Base-by-base conservation (phyloP, 1,139 yeast genomes). In the Magnusiomyces tetraspermus region DNA sequence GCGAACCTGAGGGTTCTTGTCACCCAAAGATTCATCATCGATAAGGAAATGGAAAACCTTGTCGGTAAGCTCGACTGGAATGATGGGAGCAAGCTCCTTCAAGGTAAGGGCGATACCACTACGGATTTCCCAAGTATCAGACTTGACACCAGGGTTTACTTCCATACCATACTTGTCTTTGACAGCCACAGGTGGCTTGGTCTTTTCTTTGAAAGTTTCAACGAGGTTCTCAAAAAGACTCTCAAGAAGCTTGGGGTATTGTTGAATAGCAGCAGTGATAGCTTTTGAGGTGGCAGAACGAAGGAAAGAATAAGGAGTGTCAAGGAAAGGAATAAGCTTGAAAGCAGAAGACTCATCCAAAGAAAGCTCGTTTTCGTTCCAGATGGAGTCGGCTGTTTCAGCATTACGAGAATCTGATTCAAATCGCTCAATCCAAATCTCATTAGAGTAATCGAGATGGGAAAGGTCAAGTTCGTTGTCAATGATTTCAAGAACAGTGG, bases 401-500 rank as follows among this genome's bases (percentile, higher is more conserved):
- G 82, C 76, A 55, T 82, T 80, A 24, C 75, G 71, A 17, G 74
- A 76, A 53, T 84, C 89, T 48, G 80, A 82, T 64, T 89, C 96
- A 64, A 84, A 89, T 55, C 79, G 76, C 21, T 86, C 77, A 55
- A 94, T 82, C 81, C 86, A 90, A 33, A 92, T 69, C 65, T 90
- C 95, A 54, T 76, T 79, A 28, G 83, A 75, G 62, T 77, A 79
- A 6, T 71, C 69, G 63, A 79, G 61, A 46, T 71, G 75, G 0
- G 79, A 75, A n/a, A 92, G 70, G 57, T 89, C 96, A 60, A 89
- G 84, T 63, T 92, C 97, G 51, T 87, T 79, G 65, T 92, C 97
- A 47, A 94, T 67, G 10, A 83, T 83, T 66, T 92, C 97, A 58
- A 94, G 74, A 44, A 90, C 77, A 1, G 95, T 78, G 11, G 82